These are phyloP conservation scores for Tylopilus balloui DNA, from an alignment of 768 basidiomycete genomes.

Conservation along the genomic window DNA sequence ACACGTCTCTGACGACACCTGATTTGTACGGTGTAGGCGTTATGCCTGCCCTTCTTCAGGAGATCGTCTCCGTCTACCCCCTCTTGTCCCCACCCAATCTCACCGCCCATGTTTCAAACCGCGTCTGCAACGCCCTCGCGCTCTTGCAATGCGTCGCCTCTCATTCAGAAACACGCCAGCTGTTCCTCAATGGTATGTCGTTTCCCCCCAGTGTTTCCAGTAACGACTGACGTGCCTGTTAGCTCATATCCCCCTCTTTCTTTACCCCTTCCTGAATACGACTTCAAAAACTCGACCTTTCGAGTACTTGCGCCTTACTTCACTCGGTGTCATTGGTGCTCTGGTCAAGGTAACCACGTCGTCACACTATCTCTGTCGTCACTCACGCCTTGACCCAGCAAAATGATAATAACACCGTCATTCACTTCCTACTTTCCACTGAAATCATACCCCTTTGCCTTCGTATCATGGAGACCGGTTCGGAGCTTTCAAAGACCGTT, in stretches of 20 bases:
- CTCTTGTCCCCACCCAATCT: slow-evolving; percentile 92
- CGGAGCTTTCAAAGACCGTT: slow-evolving; percentile 96
- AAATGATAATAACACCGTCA: slow-evolving; percentile 99
- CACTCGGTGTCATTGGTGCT: slow-evolving; percentile 98
- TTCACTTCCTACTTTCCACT: slow-evolving; percentile 97
- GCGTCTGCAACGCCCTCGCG: slow-evolving; percentile 98
- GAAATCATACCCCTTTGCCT: slow-evolving; percentile 99
- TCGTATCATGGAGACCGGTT: slow-evolving; percentile 99
- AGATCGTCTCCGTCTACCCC: slow-evolving; percentile 98
- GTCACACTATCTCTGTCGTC: not conserved
- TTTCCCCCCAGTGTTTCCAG: not conserved
- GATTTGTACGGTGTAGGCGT: slow-evolving; percentile 54
- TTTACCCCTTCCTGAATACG: slow-evolving; percentile 98
- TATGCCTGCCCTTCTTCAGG: slow-evolving; percentile 95
- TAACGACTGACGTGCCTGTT: slow-evolving; percentile 1
- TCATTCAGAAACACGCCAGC: slow-evolving; percentile 90
- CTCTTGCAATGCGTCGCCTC: slow-evolving; percentile 97
- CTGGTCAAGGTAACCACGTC: slow-evolving; percentile 77
- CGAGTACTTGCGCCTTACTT: slow-evolving; percentile 98
- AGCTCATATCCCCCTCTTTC: slow-evolving; percentile 93
- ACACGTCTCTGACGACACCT: not conserved
- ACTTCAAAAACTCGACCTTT: slow-evolving; percentile 99
- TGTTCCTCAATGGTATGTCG: slow-evolving; percentile 83
- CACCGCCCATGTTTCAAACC: slow-evolving; percentile 95
- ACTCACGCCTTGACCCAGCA: slow-evolving; percentile 52